Base-by-base conservation (phyloP, 164 flowering plant species). In the Umbilicus rupestris region DNA sequence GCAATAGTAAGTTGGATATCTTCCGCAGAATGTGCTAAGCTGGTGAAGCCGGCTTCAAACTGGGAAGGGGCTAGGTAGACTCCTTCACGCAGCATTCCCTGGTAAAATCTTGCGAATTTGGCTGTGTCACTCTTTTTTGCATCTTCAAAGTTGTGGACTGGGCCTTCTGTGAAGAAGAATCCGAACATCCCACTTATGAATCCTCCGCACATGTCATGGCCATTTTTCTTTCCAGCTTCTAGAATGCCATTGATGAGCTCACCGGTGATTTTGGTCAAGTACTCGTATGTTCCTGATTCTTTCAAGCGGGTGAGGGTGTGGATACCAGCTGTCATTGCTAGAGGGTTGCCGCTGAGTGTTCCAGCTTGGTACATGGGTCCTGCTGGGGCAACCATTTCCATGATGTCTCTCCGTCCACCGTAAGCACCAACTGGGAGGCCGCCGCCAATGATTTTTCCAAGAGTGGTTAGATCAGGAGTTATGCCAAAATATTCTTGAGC, bases 331-430 rank as follows among this genome's bases (percentile, higher is more conserved):
- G 97, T 88, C 99, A 94, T 94, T 14, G 99, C 97, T 75, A 94
- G 72, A 33, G 99, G 97, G 71, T 89, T 94, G 64, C 97, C 97
- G 71, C 99, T 94, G 70, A 94, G 79, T 65, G 99, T 94, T 60
- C 99, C 97, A 35, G 96, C 99, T 68, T 94, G 96, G 73, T 89
- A 91, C 95, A 94, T 85, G 26, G 97, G 99, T 31, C 99, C 99
- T 46, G 97, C 90, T 5, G 99, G 97, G 3, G 99, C 99, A 65
- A 94, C 99, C 96, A 89, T 84, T 75, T 94, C 94, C 99, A 92
- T 89, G 7, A 94, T 91, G 45, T 91, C 97, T 71, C 87, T 81
- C 74, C 96, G 82, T 39, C 99, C 99, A 63, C 97, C 99, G 69
- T 91, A 94, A 19, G 96, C 97, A n/a, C 99, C 99, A 10, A 94